Evolutionary conservation across 805 yeast species (phyloP).

Genomic region (Cyberlindnera meyerae): DNA sequence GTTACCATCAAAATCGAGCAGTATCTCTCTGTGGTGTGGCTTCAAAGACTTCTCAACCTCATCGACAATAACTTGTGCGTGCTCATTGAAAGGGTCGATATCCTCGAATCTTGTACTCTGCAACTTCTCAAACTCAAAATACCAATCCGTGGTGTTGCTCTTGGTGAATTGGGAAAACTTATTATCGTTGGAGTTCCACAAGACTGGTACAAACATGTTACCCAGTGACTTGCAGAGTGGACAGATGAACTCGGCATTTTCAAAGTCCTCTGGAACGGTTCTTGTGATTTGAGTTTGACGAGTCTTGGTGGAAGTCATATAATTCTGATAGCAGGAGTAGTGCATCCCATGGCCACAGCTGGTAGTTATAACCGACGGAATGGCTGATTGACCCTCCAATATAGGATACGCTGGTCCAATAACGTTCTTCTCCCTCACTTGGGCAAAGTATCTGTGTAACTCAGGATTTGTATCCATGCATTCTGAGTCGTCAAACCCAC

Average conservation of each 20-base stretch:
- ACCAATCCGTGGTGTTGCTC: slow-evolving; percentile 16
- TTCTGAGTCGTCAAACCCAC: slow-evolving; percentile 14
- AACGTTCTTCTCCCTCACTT: slow-evolving; percentile 34
- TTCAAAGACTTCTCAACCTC: slow-evolving; percentile 6
- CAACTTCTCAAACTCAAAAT: slow-evolving; percentile 13
- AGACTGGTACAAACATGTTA: slow-evolving; percentile 75
- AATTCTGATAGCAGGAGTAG: slow-evolving; percentile 65
- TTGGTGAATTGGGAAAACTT: slow-evolving; percentile 10
- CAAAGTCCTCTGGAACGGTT: slow-evolving; percentile 70
- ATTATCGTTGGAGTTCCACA: slow-evolving; percentile 49
- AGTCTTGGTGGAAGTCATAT: slow-evolving; percentile 48
- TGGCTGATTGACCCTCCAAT: slow-evolving; percentile 28
- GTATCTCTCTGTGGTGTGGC: slow-evolving; percentile 3
- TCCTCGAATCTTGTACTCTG: no score
- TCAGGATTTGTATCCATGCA: slow-evolving; percentile 20
- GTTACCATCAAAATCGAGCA: slow-evolving; percentile 8
- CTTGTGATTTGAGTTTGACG: slow-evolving; percentile 72
- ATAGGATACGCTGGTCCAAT: slow-evolving; percentile 66
- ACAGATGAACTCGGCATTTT: slow-evolving; percentile 73
- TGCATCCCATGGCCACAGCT: slow-evolving; percentile 97
- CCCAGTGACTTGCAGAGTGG: slow-evolving; percentile 88
- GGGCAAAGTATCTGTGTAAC: slow-evolving; percentile 36
- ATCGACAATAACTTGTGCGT: slow-evolving; percentile 13
- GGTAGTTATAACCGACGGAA: slow-evolving; percentile 35
- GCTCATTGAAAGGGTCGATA: no score